Base-by-base conservation (phyloP, 2,329 filamentous ascomycete species). In the Talaromyces amestolkiae region DNA sequence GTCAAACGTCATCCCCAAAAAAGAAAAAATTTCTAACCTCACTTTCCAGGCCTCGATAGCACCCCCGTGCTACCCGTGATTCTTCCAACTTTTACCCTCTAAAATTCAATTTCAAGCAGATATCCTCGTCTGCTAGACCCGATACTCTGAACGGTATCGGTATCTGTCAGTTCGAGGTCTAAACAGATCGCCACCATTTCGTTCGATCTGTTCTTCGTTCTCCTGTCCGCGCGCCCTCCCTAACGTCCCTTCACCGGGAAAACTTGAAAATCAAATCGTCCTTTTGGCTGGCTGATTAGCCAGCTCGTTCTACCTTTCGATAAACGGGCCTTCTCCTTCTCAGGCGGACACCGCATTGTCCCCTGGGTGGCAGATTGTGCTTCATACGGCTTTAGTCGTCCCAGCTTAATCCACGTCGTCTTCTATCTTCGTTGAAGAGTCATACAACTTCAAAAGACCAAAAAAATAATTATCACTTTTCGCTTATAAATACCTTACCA, bases 301-400 rank as follows among this genome's bases (percentile, higher is more conserved):
- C 86, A 87, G 91, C 92, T 91, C 86, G 24, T 84, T 80, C 80
- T 75, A 72, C 74, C 80, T 73, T 79, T 79, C 80, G 60, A 67
- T 65, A 64, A 86, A 90, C 95, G 92, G 92, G 92, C 91, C 92
- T 95, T 93, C 92, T 95, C 91, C 65, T 93, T 84, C 91, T 93
- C 91, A 91, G 88, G 86, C 92, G 91, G 85, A 91, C 91, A 85
- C 89, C 88, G 87, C 90, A 92, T 90, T 87, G 90, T 93, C 93
- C 92, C 94, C 92, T 96, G 92, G 88, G 92, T 86, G 88, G 91
- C 89, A 96, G 93, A 92, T 91, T 93, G 92, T 91, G 93, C 92
- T 95, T 91, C 91, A 90, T 43, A 89, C 85, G 74, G 76, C 73
- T 73, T 49, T 35, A 56, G 61, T 66, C 65, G 65, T 66, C 65